Evolutionary conservation across 169 alveolate genomes (phyloP).

Genomic region (Eimeria falciformis): DNA sequence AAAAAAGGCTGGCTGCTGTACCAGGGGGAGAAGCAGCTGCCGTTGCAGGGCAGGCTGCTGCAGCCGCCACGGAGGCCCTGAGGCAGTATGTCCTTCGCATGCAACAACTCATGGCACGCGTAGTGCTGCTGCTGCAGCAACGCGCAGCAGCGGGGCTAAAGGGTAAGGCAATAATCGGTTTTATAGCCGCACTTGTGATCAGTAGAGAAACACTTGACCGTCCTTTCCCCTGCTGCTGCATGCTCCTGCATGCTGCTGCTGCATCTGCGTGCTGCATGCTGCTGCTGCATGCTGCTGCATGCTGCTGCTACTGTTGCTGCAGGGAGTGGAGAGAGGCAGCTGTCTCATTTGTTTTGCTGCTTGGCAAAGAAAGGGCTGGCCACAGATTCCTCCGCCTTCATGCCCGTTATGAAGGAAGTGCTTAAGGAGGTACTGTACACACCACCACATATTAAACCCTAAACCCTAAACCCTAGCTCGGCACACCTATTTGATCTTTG

Average conservation of each 20-base stretch:
- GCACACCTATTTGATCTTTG: not conserved
- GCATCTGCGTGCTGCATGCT: not conserved
- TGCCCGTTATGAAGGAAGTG: not conserved
- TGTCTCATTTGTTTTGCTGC: conserved; percentile 57
- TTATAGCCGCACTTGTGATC: not conserved
- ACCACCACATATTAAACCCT: not conserved
- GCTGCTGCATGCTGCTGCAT: conserved; percentile 14
- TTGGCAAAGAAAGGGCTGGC: conserved; percentile 45
- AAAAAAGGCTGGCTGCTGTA: not conserved
- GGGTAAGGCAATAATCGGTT: not conserved
- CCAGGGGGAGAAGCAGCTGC: conserved; percentile 52
- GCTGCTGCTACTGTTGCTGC: conserved; percentile 37
- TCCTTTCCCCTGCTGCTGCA: conserved; percentile 3
- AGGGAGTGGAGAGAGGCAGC: conserved; percentile 65
- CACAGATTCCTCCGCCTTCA: conserved; percentile 13
- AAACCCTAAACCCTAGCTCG: not conserved
- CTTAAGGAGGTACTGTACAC: not conserved
- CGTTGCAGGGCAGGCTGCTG: conserved; percentile 25
- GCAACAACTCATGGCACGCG: conserved; percentile 40
- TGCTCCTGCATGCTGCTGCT: not conserved
- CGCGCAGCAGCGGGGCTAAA: conserved; percentile 31
- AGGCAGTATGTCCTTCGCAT: conserved; percentile 47
- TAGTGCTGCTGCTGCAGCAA: conserved; percentile 37
- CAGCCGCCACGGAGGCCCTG: not conserved
- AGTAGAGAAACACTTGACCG: not conserved